phyloP scores from a whole-genome alignment of 257 asterid genomes.

The Salvia rosmarinus region DNA sequence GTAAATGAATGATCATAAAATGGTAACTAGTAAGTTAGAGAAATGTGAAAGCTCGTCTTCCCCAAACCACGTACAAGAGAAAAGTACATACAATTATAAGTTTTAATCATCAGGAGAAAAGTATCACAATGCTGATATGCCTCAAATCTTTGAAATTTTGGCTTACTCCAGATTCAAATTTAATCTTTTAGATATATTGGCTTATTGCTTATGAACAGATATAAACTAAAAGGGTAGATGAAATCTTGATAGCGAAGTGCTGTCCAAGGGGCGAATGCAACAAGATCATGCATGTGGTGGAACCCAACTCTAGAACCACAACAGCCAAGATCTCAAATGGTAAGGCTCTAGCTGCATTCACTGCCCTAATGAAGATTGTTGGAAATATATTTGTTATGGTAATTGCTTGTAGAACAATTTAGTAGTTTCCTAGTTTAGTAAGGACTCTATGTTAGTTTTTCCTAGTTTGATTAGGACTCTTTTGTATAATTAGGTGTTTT shows the following conservation, averaged over 20 bases:
- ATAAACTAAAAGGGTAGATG: background rate
- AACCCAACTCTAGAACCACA: slow-evolving; percentile 8
- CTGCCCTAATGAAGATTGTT: slow-evolving; percentile 17
- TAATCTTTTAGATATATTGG: slow-evolving; percentile 5
- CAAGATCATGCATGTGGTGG: slow-evolving; percentile 4
- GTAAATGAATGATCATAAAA: slow-evolving; percentile 3
- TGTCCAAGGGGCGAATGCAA: background rate
- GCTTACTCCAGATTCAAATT: slow-evolving; percentile 21
- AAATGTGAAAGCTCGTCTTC: background rate
- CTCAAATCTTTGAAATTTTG: slow-evolving; percentile 17
- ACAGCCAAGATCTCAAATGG: slow-evolving; percentile 17
- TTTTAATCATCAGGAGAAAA: slow-evolving; percentile 12
- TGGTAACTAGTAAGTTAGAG: slow-evolving; percentile 13
- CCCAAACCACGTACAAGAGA: slow-evolving; percentile 11
- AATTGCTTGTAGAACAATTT: no score
- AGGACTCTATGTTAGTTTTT: no score
- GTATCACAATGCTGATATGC: slow-evolving; percentile 20
- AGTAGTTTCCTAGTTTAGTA: no score
- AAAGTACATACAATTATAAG: background rate
- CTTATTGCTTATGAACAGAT: background rate
- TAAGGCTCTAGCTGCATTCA: slow-evolving; percentile 21
- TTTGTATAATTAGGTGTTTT: no score
- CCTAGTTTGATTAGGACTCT: no score
- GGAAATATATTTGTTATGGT: no score
- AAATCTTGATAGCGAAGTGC: background rate